These are phyloP conservation scores for Globisporangium irregulare DNA, from an alignment of 352 stramenopile species.

Conservation along the genomic window DNA sequence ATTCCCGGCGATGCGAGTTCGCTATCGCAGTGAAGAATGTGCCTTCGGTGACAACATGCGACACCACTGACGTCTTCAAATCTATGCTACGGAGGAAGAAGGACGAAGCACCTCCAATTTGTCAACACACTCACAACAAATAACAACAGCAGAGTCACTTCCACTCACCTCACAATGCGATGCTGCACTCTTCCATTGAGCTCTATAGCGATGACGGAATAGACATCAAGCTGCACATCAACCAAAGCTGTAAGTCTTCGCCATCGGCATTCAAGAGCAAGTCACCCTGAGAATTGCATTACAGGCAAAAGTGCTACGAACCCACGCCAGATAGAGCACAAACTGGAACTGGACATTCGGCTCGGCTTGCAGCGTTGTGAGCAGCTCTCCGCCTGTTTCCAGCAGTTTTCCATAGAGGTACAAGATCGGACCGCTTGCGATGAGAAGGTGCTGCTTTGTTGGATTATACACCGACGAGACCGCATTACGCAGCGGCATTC, in stretches of 20 bases:
- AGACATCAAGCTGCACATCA: constrained; percentile 36
- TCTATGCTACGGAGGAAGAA: constrained; percentile 26
- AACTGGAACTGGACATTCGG: constrained; percentile 44
- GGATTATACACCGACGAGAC: constrained; percentile 43
- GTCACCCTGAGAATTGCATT: neutral
- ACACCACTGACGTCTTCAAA: constrained; percentile 34
- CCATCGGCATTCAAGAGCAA: neutral
- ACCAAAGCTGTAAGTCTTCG: neutral
- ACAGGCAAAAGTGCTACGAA: constrained; percentile 16
- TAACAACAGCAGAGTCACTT: neutral
- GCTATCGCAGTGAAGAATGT: constrained; percentile 31
- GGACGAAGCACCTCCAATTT: neutral
- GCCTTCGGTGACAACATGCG: constrained; percentile 31
- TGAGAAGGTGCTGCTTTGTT: constrained; percentile 30
- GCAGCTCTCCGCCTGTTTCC: constrained; percentile 37
- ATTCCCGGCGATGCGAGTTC: constrained; percentile 40
- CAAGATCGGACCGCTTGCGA: constrained; percentile 32
- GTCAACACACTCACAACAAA: neutral
- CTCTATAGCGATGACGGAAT: constrained; percentile 32
- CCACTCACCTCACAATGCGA: constrained; percentile 38
- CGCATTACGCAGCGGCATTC: constrained; percentile 34
- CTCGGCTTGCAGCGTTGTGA: constrained; percentile 30
- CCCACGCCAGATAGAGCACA: constrained; percentile 41
- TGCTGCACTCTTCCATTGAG: constrained; percentile 32
- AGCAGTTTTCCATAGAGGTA: constrained; percentile 45